These are phyloP conservation scores for Naganishia sp. DNA, from an alignment of 1,284 basidiomycete genomes.

Conservation along the genomic window DNA sequence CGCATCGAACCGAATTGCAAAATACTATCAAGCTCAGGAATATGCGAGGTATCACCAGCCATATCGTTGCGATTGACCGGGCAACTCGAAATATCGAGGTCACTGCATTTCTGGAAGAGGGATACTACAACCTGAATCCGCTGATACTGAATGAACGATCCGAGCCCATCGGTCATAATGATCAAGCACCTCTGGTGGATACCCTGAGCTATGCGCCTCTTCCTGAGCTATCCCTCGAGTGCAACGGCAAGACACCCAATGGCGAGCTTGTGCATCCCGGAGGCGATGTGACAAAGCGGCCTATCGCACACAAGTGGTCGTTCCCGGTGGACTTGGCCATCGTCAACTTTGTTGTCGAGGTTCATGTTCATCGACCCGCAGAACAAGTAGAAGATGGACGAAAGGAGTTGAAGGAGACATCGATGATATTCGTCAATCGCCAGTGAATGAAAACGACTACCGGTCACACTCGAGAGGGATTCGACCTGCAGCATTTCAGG, in stretches of 20 bases:
- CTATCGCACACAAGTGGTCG: conserved; percentile 25
- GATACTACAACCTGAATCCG: conserved; percentile 24
- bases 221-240: conserved; percentile 25
- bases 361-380: conserved; percentile 5
- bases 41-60: conserved; percentile 46
- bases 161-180: conserved; percentile 12
- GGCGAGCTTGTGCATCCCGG: conserved; percentile 27
- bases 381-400: conserved; percentile 21
- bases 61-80: conserved; percentile 44
- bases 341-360: conserved; percentile 12
- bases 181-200: conserved; percentile 1
- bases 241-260: conserved; percentile 19
- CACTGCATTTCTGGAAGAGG: conserved; percentile 43
- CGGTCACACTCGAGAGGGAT: not conserved
- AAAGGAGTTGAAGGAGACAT: conserved; percentile 24
- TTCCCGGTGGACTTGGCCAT: conserved; percentile 13
- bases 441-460: not conserved
- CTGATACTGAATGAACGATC: not conserved
- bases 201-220: conserved; percentile 20
- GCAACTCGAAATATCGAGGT: conserved; percentile 46
- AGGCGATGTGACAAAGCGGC: conserved; percentile 23
- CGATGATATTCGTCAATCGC: conserved; percentile 25
- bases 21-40: conserved; percentile 46
- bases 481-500: not conserved
- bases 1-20: conserved; percentile 15